phyloP scores from a whole-genome alignment of 2,329 filamentous ascomycete genomes.

The Penicillium janthinellum region DNA sequence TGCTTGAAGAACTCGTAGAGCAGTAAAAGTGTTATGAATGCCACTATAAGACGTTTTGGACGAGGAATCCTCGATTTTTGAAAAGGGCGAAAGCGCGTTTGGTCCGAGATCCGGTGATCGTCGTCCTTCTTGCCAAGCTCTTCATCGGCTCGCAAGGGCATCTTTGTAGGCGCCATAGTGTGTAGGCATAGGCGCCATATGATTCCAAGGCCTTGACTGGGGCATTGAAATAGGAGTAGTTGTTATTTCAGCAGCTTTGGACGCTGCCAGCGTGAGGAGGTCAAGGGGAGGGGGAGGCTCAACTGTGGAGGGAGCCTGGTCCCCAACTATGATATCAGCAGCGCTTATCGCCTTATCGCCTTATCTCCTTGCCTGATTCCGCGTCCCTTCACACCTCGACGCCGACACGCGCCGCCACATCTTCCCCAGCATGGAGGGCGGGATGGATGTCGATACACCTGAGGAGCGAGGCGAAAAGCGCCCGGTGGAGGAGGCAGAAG shows the following conservation, averaged over 20 bases:
- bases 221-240: neutral
- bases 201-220: slow-evolving; percentile 19
- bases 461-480: slow-evolving; percentile 51
- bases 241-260: neutral
- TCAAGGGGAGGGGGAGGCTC: neutral
- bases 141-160: slow-evolving; percentile 57
- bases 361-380: slow-evolving; percentile 1
- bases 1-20: slow-evolving; percentile 68
- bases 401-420: slow-evolving; percentile 9
- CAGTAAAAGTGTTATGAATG: slow-evolving; percentile 50
- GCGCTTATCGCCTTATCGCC: slow-evolving; percentile 22
- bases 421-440: slow-evolving; percentile 34
- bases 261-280: neutral
- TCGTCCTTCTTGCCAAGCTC: slow-evolving; percentile 68
- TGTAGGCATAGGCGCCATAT: slow-evolving; percentile 11
- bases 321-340: slow-evolving; percentile 10
- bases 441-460: slow-evolving; percentile 48
- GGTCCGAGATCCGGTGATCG: slow-evolving; percentile 52
- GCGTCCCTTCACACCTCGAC: slow-evolving; percentile 22
- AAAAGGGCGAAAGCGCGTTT: slow-evolving; percentile 33
- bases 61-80: slow-evolving; percentile 39
- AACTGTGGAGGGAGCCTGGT: neutral
- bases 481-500: slow-evolving; percentile 49
- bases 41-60: slow-evolving; percentile 54
- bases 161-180: slow-evolving; percentile 44